phyloP scores from a whole-genome alignment of 148 eudicot genomes.

The Vaccinium myrtillus region DNA sequence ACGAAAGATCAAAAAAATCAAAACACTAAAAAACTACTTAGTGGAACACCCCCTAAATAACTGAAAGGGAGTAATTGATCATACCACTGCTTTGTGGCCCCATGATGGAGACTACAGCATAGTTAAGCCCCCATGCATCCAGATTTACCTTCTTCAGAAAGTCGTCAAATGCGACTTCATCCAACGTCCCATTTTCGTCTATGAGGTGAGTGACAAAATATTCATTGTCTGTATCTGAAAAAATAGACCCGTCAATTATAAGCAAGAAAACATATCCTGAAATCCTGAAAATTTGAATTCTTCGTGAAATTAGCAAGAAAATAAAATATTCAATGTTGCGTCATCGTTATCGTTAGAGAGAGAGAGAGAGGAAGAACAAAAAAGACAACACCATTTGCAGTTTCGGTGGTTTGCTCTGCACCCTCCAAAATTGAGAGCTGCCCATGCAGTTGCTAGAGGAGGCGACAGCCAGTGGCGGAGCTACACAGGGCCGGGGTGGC shows the following conservation, averaged over 20 bases:
- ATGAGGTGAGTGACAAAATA: constrained; percentile 83
- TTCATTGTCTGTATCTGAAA: constrained; percentile 42
- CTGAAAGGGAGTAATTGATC: constrained; percentile 14
- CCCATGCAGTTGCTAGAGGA: too few species aligned
- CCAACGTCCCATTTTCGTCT: constrained; percentile 84
- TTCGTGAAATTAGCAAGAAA: neutral
- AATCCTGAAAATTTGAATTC: neutral
- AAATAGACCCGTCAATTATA: constrained; percentile 8
- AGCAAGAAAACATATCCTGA: constrained; percentile 8
- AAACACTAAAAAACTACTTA: too few species aligned
- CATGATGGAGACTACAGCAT: constrained; percentile 94
- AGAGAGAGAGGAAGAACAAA: too few species aligned
- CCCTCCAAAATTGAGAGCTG: too few species aligned
- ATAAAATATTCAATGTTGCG: too few species aligned
- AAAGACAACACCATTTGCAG: too few species aligned
- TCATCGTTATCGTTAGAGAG: neutral
- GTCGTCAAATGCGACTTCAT: constrained; percentile 60
- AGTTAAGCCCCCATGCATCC: constrained; percentile 88
- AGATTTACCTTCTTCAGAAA: constrained; percentile 77
- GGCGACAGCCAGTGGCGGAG: too few species aligned
- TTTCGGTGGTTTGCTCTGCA: too few species aligned
- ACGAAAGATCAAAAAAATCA: too few species aligned
- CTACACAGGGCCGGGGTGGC: too few species aligned
- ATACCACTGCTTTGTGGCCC: constrained; percentile 99
- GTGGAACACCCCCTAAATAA: too few species aligned